These are phyloP conservation scores for Chaetomium sp. DNA, from an alignment of 2,329 filamentous ascomycete genomes.

Conservation along the genomic window DNA sequence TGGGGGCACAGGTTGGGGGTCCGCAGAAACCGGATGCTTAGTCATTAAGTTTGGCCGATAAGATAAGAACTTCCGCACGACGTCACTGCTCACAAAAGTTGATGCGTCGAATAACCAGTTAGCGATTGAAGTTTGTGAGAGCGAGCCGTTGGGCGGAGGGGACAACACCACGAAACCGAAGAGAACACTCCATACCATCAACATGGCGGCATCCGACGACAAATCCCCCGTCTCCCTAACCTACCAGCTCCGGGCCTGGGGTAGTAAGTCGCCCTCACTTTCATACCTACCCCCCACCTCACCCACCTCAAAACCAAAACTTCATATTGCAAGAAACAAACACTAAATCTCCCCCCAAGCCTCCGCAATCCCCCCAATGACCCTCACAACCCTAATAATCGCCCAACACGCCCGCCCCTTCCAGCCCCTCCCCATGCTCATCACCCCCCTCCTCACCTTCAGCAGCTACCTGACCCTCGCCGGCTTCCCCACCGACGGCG, in stretches of 20 bases:
- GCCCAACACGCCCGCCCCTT: constrained; percentile 51
- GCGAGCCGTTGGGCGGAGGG: background rate
- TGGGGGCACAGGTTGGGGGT: background rate
- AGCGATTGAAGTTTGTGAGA: background rate
- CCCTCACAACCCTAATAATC: constrained; percentile 50
- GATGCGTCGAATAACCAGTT: background rate
- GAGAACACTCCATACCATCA: background rate
- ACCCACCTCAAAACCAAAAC: background rate
- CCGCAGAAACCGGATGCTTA: background rate
- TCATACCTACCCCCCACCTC: background rate
- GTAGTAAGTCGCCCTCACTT: constrained; percentile 38
- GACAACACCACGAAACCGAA: background rate
- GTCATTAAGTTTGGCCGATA: background rate
- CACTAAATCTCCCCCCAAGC: constrained; percentile 32
- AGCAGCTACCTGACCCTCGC: constrained; percentile 54
- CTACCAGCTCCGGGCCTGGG: constrained; percentile 40
- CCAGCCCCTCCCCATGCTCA: constrained; percentile 43
- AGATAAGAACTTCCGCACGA: constrained; percentile 2
- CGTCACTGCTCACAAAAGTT: constrained; percentile 7
- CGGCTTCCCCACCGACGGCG: constrained; percentile 51
- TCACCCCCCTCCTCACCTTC: constrained; percentile 49
- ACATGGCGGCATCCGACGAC: constrained; percentile 13
- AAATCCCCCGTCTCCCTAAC: constrained; percentile 27
- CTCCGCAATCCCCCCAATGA: constrained; percentile 47
- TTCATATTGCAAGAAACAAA: background rate